These are phyloP conservation scores for Linum usitatissimum DNA, from an alignment of 345 rosid genomes.

Conservation along the genomic window DNA sequence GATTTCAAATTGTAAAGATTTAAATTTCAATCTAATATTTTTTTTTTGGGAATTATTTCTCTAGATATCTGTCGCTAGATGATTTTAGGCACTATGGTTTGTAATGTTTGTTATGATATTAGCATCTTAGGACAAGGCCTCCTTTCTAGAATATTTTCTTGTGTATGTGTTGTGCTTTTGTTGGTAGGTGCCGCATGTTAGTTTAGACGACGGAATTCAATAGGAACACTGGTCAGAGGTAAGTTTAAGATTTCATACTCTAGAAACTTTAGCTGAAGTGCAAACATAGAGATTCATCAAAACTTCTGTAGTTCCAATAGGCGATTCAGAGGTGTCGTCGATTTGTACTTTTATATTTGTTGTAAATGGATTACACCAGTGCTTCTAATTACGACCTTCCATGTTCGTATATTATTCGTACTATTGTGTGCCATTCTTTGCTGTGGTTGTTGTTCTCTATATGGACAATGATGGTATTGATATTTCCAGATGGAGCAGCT, in stretches of 20 bases:
- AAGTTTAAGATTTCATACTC: too few species aligned
- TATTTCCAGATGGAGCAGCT: conserved; percentile 39
- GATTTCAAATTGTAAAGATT: neutral
- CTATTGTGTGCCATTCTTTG: neutral
- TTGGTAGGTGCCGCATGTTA: neutral
- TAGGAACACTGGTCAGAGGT: too few species aligned
- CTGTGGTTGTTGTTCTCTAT: neutral
- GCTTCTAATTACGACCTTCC: neutral
- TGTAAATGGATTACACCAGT: neutral
- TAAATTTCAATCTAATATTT: too few species aligned
- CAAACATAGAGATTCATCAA: too few species aligned
- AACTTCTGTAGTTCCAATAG: too few species aligned
- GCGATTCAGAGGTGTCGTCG: too few species aligned
- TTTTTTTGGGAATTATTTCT: too few species aligned
- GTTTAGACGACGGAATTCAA: too few species aligned
- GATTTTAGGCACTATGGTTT: too few species aligned
- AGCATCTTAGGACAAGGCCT: neutral
- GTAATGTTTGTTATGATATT: too few species aligned
- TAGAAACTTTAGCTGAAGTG: too few species aligned
- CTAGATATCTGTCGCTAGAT: too few species aligned
- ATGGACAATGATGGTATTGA: neutral
- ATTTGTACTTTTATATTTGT: neutral
- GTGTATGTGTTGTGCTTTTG: neutral
- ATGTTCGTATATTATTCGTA: neutral
- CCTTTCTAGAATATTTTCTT: neutral